A percentile compares a stretch with the other conserved stretches of the same genome.
These are phyloP conservation scores for Magnaporthales sp. DNA, from an alignment of 2,329 filamentous ascomycete genomes.

Conservation along the genomic window DNA sequence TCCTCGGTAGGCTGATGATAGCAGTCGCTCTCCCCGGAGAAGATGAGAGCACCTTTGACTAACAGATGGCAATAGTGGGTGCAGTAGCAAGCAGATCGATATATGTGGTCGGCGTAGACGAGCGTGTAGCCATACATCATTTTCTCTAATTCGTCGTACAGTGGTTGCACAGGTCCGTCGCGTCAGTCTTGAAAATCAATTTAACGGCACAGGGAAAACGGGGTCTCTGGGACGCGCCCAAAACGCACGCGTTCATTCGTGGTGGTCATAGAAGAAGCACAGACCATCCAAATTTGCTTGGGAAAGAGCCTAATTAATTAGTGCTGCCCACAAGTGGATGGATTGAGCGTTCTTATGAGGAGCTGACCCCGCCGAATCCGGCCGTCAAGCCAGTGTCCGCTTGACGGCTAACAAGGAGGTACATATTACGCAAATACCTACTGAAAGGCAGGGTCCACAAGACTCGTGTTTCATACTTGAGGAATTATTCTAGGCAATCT, in stretches of 20 bases:
- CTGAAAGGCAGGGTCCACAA: background rate
- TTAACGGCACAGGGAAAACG: background rate
- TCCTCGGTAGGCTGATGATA: background rate
- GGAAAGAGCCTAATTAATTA: no score
- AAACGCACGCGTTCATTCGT: background rate
- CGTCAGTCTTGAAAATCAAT: background rate
- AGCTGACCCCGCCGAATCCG: background rate
- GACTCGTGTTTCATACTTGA: background rate
- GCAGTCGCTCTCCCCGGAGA: background rate
- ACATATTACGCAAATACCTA: no score
- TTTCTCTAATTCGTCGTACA: background rate
- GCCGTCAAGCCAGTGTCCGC: background rate
- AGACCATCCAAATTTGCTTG: background rate
- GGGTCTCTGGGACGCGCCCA: background rate
- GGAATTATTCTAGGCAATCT: background rate
- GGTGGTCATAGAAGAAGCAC: background rate
- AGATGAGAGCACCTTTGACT: background rate
- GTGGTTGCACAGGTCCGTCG: background rate
- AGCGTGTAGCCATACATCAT: background rate
- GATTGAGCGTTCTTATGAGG: no score
- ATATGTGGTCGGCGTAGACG: background rate
- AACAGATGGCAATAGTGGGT: background rate
- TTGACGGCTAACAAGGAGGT: background rate
- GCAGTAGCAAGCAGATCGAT: background rate
- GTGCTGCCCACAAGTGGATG: no score